Conservation (phyloP, 1,284 basidiomycete species). For the Agroathelia rolfsii region DNA sequence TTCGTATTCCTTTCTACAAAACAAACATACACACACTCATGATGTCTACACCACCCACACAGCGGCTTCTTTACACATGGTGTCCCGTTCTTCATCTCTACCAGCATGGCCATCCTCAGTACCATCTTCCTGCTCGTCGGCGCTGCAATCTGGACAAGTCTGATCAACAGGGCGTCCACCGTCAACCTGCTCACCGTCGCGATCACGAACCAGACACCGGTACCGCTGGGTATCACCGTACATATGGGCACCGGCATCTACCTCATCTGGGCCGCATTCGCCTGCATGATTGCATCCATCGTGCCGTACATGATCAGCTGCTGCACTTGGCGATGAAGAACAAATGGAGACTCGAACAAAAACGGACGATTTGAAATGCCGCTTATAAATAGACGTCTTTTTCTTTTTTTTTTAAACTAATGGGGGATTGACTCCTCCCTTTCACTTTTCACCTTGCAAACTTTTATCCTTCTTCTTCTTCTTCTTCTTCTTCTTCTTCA, state of each 20-base stretch:
- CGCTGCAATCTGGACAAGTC: conserved; percentile 65
- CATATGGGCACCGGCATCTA: conserved; percentile 52
- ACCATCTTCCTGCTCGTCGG: conserved; percentile 57
- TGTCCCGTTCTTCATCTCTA: conserved; percentile 58
- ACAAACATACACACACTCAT: conserved; percentile 3
- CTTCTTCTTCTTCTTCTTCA: not conserved
- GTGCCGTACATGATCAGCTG: conserved; percentile 70
- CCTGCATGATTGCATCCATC: conserved; percentile 48
- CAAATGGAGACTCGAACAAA: too few species aligned
- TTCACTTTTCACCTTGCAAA: conserved; percentile 1
- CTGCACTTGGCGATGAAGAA: too few species aligned
- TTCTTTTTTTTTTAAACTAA: too few species aligned
- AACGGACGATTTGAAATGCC: too few species aligned
- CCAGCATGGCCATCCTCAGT: conserved; percentile 49
- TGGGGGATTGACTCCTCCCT: too few species aligned
- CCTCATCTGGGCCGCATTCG: conserved; percentile 64
- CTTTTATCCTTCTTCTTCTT: conserved; percentile 2
- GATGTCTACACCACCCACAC: conserved; percentile 10
- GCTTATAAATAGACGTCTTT: conserved; percentile 17
- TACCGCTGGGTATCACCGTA: conserved; percentile 51
- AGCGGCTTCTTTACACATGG: conserved; percentile 63
- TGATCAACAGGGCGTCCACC: conserved; percentile 51
- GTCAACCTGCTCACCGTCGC: conserved; percentile 46
- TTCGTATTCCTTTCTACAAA: conserved; percentile 19
- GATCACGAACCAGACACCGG: conserved; percentile 21